Evolutionary conservation across 495 filamentous ascomycete genomes (phyloP).

Genomic region (Hyaloscypha variabilis): DNA sequence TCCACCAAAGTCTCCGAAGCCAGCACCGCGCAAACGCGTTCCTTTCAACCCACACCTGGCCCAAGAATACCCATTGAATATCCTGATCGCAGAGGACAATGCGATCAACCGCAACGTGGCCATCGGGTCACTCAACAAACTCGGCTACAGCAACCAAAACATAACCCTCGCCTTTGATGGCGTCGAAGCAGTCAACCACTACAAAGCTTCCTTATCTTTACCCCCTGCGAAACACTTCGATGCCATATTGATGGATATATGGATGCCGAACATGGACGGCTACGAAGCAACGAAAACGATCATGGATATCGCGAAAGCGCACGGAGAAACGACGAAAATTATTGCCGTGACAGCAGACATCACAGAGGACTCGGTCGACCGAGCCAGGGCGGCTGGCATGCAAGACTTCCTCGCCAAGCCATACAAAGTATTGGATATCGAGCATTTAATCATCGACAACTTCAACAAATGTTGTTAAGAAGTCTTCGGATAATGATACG

Average conservation of each 20-base stretch:
- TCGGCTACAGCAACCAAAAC: slow-evolving; percentile 60
- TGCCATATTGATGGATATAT: slow-evolving; percentile 79
- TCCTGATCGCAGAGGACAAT: slow-evolving; percentile 82
- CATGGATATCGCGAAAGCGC: slow-evolving; percentile 47
- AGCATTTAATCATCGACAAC: slow-evolving; percentile 67
- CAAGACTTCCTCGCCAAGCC: slow-evolving; percentile 81
- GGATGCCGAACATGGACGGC: slow-evolving; percentile 86
- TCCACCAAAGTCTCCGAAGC: slow-evolving; percentile 21
- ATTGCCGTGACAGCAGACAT: slow-evolving; percentile 80
- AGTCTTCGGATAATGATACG: not conserved
- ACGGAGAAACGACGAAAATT: slow-evolving; percentile 38
- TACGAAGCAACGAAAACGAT: slow-evolving; percentile 74
- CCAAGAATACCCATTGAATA: slow-evolving; percentile 63
- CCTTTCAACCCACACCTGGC: slow-evolving; percentile 50
- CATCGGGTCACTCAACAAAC: slow-evolving; percentile 67
- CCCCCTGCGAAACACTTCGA: slow-evolving; percentile 50
- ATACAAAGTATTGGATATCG: slow-evolving; percentile 72
- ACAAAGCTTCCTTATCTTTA: slow-evolving; percentile 40
- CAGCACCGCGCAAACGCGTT: slow-evolving; percentile 30
- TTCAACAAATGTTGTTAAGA: slow-evolving; percentile 36
- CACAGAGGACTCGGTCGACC: slow-evolving; percentile 64
- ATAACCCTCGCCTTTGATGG: slow-evolving; percentile 75
- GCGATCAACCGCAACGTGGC: slow-evolving; percentile 76
- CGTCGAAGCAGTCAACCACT: slow-evolving; percentile 69
- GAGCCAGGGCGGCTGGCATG: slow-evolving; percentile 70